These are phyloP conservation scores for Boletus reticulatus DNA, from an alignment of 768 basidiomycete species.

Conservation along the genomic window DNA sequence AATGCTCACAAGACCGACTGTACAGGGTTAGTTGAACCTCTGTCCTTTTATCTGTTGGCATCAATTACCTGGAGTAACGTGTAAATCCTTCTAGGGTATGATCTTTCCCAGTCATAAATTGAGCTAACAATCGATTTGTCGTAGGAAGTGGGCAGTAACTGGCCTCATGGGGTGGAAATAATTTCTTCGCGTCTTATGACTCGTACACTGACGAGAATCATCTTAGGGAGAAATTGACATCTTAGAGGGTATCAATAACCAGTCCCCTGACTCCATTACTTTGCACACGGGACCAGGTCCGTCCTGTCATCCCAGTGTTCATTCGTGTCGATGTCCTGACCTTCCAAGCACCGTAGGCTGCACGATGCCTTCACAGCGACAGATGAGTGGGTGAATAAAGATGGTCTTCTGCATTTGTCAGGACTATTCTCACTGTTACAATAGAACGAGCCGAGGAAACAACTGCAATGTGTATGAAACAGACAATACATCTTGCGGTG, in stretches of 20 bases:
- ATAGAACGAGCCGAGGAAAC: slow-evolving; percentile 20
- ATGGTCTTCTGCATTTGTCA: not conserved
- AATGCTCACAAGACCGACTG: not conserved
- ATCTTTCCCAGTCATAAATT: too few species aligned
- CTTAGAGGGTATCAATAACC: slow-evolving; percentile 34
- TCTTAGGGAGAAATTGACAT: slow-evolving; percentile 33
- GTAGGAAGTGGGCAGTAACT: slow-evolving; percentile 29
- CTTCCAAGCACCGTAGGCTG: slow-evolving; percentile 19
- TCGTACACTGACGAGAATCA: not conserved
- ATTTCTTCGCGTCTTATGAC: not conserved
- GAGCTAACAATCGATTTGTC: not conserved
- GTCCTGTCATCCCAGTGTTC: not conserved
- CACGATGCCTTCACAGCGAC: slow-evolving; percentile 31
- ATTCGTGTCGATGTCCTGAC: not conserved
- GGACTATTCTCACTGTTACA: not conserved
- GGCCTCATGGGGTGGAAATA: slow-evolving; percentile 23
- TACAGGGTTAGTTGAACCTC: slow-evolving; percentile 16
- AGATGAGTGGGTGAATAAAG: slow-evolving; percentile 30
- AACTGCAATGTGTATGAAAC: slow-evolving; percentile 33
- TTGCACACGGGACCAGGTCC: slow-evolving; percentile 29
- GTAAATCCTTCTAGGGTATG: slow-evolving; percentile 18
- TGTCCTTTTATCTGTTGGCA: not conserved
- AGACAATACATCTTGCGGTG: slow-evolving; percentile 33
- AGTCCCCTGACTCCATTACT: slow-evolving; percentile 23
- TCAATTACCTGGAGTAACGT: not conserved